Base-by-base conservation (phyloP, 108 stramenopile genomes). In the Phaeodactylum tricornutum region DNA sequence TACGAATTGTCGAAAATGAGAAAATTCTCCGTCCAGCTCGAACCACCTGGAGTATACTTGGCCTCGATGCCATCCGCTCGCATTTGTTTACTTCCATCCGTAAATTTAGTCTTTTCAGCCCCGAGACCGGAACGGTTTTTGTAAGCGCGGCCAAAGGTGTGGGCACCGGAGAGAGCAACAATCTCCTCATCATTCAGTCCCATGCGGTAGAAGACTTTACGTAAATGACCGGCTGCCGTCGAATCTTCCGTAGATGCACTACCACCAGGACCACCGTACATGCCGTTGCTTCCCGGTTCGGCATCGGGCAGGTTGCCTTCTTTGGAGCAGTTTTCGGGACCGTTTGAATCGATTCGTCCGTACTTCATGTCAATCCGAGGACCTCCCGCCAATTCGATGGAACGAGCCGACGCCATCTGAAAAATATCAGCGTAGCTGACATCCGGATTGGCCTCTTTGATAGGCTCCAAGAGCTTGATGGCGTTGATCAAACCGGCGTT, bases 121-220 rank as follows among this genome's bases (percentile, higher is more conserved):
- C 79, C 85, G 38, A 80, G 53, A 44, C 89, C 90, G 21, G 74
- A 76, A 41, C 87, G 55, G 56, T 84, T 80, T 21, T 66, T 69
- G 51, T 89, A 92, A 37, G 88, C 88, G 7, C 84, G 79, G 12
- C 64, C 64, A 29, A 94, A 66, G 36, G 92, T 81, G 83, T 96
- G 95, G 1, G 93, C 95, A 36, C 95, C 95, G 14, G 70, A 66
- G 16, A 96, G 62, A 4, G 89, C 91, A 17, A 96, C 95, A 63
- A 94, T 94, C n/a, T 84, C 93, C 62, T 89, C 81, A 61, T 96
- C 95, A 29, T 62, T 69, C 40, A 96, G 62, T 30, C 95, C 95
- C 93, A 93, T 94, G 42, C 90, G 88, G 72, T 88, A 74, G 56
- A 96, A 96, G 44, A 96, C 81, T 53, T 92, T 81, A 43, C 95